phyloP scores from a whole-genome alignment of 306 rosid genomes.

The Styphnolobium japonicum region DNA sequence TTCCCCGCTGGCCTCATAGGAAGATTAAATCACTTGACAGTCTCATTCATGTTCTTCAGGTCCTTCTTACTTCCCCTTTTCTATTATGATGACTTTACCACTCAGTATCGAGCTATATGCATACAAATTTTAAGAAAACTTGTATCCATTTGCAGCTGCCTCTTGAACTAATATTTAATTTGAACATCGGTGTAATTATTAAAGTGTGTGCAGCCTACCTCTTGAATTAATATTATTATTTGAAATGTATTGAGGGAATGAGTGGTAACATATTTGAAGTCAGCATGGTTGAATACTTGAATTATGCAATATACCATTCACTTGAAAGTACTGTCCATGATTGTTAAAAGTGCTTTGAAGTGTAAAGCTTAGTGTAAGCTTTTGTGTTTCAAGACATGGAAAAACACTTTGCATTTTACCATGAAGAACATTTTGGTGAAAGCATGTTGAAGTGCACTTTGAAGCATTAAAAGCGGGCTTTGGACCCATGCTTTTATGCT shows the following conservation, averaged over 20 bases:
- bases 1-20: slow-evolving; percentile 96
- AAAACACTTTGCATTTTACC: background rate
- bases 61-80: slow-evolving; percentile 30
- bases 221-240: slow-evolving; percentile 4
- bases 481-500: background rate
- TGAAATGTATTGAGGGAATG: slow-evolving; percentile 12
- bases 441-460: background rate
- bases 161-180: slow-evolving; percentile 1
- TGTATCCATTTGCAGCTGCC: background rate
- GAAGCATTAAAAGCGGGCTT: background rate
- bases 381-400: background rate
- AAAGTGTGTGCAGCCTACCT: background rate
- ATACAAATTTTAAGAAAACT: background rate
- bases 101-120: background rate
- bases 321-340: background rate
- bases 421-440: background rate
- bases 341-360: background rate
- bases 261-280: background rate
- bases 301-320: background rate
- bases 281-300: slow-evolving; percentile 14
- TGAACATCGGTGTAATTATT: background rate
- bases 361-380: background rate
- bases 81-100: slow-evolving; percentile 1
- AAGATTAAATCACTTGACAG: slow-evolving; percentile 85
- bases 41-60: slow-evolving; percentile 93